Conservation (phyloP, 345 rosid genomes). For the Eucalyptus tenuipes region DNA sequence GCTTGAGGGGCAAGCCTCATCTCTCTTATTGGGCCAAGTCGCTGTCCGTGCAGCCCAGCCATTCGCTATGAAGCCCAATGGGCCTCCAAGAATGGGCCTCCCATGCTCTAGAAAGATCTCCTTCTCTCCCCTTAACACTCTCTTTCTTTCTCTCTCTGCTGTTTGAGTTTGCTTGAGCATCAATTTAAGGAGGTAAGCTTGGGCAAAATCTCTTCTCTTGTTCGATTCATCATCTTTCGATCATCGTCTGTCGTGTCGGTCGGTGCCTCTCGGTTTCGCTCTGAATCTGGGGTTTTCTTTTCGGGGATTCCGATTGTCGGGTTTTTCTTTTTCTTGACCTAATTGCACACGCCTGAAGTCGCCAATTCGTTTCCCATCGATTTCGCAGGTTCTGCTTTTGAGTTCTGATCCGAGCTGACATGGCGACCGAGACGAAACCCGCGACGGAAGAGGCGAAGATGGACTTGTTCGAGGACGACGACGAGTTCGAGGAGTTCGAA, state of each 20-base stretch:
- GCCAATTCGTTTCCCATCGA: not conserved
- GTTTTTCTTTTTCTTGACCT: not conserved
- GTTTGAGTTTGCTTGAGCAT: not conserved
- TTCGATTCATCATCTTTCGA: not conserved
- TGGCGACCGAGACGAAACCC: slow-evolving; percentile 56
- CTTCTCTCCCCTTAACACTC: rapidly evolving
- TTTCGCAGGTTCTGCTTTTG: not conserved
- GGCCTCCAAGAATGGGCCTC: not conserved
- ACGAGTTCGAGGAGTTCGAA: slow-evolving; percentile 86
- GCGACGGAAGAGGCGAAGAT: slow-evolving; percentile 59
- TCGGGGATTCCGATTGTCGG: not conserved
- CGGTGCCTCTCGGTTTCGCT: not conserved
- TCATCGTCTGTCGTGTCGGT: not conserved
- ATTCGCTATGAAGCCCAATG: not conserved
- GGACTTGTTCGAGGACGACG: slow-evolving; percentile 89
- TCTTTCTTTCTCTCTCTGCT: not conserved
- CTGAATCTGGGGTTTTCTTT: not conserved
- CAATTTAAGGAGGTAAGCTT: not conserved
- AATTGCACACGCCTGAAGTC: not conserved
- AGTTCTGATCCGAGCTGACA: not conserved
- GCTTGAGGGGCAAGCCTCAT: not conserved
- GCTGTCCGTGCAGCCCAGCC: not conserved
- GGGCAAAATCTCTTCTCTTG: not conserved
- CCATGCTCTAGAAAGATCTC: not conserved
- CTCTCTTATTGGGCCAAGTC: not conserved